A percentile compares a stretch with the other conserved stretches of the same genome.
phyloP scores from a whole-genome alignment of 768 basidiomycete species.

The Boletus subparvulus region DNA sequence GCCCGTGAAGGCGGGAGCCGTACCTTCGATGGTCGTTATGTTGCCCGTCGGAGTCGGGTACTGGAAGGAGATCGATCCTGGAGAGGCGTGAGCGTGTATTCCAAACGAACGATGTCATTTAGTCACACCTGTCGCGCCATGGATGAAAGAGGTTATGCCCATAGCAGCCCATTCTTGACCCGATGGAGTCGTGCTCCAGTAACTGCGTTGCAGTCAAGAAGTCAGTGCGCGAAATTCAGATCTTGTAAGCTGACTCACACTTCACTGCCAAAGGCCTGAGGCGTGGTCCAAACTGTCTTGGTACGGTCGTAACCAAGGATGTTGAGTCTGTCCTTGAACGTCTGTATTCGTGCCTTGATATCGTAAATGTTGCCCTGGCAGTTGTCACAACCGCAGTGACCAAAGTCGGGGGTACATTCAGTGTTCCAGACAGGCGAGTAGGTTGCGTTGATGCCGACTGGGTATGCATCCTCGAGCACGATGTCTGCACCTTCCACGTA shows the following conservation, averaged over 20 bases:
- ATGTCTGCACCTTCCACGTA: slow-evolving; percentile 68
- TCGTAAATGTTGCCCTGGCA: slow-evolving; percentile 67
- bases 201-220: slow-evolving; percentile 11
- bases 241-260: slow-evolving; percentile 20
- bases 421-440: slow-evolving; percentile 61
- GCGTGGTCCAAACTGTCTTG: slow-evolving; percentile 74
- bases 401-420: slow-evolving; percentile 60
- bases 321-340: slow-evolving; percentile 57
- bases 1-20: slow-evolving; percentile 1
- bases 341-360: slow-evolving; percentile 62
- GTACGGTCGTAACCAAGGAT: slow-evolving; percentile 60
- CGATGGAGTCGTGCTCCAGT: slow-evolving; percentile 30
- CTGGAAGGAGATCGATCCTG: slow-evolving; percentile 31
- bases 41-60: slow-evolving; percentile 25
- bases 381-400: slow-evolving; percentile 72
- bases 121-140: slow-evolving; percentile 26
- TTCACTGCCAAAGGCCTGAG: slow-evolving; percentile 71
- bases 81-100: background rate
- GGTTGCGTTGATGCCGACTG: slow-evolving; percentile 59
- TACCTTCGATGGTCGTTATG: slow-evolving; percentile 25
- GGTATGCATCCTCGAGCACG: slow-evolving; percentile 48
- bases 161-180: slow-evolving; percentile 30
- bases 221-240: background rate
- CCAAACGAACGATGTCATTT: background rate
- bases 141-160: slow-evolving; percentile 24